Evolutionary conservation across 2,329 filamentous ascomycete genomes (phyloP).

Genomic region (Lachnellula cervina): DNA sequence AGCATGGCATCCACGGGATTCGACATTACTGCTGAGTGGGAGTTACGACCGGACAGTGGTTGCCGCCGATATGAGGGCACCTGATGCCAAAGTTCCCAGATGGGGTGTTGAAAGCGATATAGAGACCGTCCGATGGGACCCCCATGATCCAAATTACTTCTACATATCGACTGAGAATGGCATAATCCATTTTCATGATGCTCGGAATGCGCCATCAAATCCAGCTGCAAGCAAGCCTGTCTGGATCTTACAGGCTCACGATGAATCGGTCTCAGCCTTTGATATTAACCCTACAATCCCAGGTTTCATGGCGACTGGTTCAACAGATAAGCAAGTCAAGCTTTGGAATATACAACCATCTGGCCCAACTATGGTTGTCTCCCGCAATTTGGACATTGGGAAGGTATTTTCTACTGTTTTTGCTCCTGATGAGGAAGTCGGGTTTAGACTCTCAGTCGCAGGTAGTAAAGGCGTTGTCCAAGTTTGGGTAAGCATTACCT

Average conservation of each 20-base stretch:
- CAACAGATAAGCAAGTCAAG: slow-evolving; percentile 92
- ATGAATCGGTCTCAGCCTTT: slow-evolving; percentile 85
- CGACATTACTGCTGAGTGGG: slow-evolving; percentile 84
- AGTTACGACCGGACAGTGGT: slow-evolving; percentile 94
- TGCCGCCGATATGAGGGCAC: slow-evolving; percentile 93
- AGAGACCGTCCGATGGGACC: slow-evolving; percentile 88
- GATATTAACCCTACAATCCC: slow-evolving; percentile 87
- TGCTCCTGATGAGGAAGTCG: slow-evolving; percentile 83
- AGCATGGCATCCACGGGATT: slow-evolving; percentile 84
- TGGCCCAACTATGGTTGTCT: slow-evolving; percentile 85
- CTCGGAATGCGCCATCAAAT: slow-evolving; percentile 67
- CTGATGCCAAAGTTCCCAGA: slow-evolving; percentile 71
- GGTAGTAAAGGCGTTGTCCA: slow-evolving; percentile 91
- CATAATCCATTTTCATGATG: slow-evolving; percentile 87
- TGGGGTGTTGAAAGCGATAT: slow-evolving; percentile 97
- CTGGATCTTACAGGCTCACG: slow-evolving; percentile 94
- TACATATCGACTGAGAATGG: slow-evolving; percentile 92
- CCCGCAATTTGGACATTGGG: slow-evolving; percentile 86
- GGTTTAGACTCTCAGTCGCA: slow-evolving; percentile 87
- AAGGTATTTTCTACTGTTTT: slow-evolving; percentile 91
- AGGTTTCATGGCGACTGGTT: slow-evolving; percentile 89
- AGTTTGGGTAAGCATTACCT: slow-evolving; percentile 67
- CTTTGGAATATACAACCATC: slow-evolving; percentile 84
- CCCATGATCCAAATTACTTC: slow-evolving; percentile 88
- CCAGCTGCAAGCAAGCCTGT: slow-evolving; percentile 75